These are phyloP conservation scores for Citropsis articulata DNA, from an alignment of 345 rosid species.

Conservation along the genomic window DNA sequence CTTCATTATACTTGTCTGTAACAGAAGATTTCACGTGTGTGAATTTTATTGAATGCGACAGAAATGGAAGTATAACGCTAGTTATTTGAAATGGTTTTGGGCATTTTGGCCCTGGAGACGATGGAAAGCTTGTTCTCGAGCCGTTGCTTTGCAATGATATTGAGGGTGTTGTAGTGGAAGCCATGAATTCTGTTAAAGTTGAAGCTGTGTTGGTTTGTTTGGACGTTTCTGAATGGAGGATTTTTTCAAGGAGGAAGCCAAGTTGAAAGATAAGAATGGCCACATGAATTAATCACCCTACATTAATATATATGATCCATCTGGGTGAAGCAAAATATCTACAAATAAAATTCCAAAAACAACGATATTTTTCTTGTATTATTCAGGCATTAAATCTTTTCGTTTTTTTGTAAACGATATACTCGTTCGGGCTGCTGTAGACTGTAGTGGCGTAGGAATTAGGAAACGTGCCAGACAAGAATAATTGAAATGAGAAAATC, in stretches of 20 bases:
- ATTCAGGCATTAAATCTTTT: not conserved
- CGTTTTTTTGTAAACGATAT: not conserved
- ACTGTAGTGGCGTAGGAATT: not conserved
- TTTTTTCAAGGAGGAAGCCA: not conserved
- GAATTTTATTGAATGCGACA: not conserved
- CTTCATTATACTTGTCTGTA: slow-evolving; percentile 36
- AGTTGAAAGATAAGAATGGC: slow-evolving; percentile 18
- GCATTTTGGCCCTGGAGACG: slow-evolving; percentile 16
- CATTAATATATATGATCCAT: slow-evolving; percentile 12
- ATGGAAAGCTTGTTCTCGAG: slow-evolving; percentile 26
- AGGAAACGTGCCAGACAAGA: not conserved
- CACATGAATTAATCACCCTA: slow-evolving; percentile 22
- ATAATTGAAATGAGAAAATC: not conserved
- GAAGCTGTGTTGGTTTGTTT: slow-evolving; percentile 4
- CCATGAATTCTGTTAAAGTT: slow-evolving; percentile 24
- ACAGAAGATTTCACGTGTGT: slow-evolving; percentile 26
- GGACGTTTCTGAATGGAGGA: slow-evolving; percentile 8
- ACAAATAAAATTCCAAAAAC: slow-evolving; percentile 22
- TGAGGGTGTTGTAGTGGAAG: slow-evolving; percentile 30
- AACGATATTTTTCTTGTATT: slow-evolving; percentile 8
- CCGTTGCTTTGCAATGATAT: slow-evolving; percentile 25
- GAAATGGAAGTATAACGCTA: slow-evolving; percentile 17
- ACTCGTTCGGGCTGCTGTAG: slow-evolving; percentile 12
- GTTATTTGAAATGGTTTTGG: not conserved
- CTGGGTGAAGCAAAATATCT: slow-evolving; percentile 17